Base-by-base conservation (phyloP, 352 stramenopile species). In the Phytophthora crassamura region DNA sequence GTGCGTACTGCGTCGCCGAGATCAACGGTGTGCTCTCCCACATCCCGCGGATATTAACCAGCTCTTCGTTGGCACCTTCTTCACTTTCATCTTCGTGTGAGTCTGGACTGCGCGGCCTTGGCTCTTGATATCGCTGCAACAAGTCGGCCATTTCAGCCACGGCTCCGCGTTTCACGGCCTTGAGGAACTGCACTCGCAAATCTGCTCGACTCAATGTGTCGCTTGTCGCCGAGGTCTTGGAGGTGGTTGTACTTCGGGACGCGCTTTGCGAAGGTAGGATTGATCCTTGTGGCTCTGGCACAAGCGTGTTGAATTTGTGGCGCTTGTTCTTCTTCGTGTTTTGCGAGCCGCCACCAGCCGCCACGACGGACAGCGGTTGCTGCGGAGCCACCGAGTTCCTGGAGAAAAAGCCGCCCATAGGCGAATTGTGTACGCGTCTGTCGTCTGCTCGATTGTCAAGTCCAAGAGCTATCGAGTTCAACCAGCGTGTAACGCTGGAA, bases 11-110 rank as follows among this genome's bases (percentile, higher is more conserved):
- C 15, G 84, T 73, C 32, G 86, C 82, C 42, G 86, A 89, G n/a
- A 94, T 81, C 16, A 94, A 64, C 20, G 86, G 86, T 25, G 86
- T 94, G 55, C 84, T 92, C 22, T 93, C 86, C 86, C 86, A 94
- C 86, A 94, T 94, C 28, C 84, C 84, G 30, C 84, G 78, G 14
- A 88, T 76, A 40, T 93, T 88, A 42, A 91, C 54, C 15, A 90
- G 54, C 9, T 69, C 63, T 30, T 71, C 65, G 28, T 58, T 55
- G 30, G 28, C 50, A 22, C 25, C 22, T 43, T 64, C 69, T 52
- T 74, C 54, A 39, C 18, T 49, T 36, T 69, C 60, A 34, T 72
- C 64, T 15, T 74, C 60, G 5, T 48, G 32, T 2, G 42, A 32
- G 5, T 64, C 45, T 54, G 25, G 33, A 36, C 35, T 59, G 0